A percentile compares a stretch with the other conserved stretches of the same genome.
Evolutionary conservation across 352 stramenopile genomes (phyloP).

Genomic region (Thalassiosira mediterranea): DNA sequence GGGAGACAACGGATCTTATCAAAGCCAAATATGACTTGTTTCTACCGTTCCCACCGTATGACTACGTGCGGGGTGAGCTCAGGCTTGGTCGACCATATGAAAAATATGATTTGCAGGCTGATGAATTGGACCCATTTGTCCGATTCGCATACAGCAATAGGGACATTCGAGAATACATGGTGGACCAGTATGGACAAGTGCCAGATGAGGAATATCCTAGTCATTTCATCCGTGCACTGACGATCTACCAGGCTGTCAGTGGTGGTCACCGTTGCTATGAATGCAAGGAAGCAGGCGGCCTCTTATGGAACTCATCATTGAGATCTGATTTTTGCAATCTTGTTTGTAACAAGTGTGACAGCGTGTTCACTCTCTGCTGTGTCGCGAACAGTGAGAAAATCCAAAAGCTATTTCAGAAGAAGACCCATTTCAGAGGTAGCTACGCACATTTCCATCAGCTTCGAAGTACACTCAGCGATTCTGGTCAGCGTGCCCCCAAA

Average conservation of each 20-base stretch:
- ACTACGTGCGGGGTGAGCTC: slow-evolving; percentile 5
- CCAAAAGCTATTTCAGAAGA: slow-evolving; percentile 24
- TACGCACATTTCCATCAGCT: slow-evolving; percentile 30
- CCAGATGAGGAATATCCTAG: slow-evolving; percentile 5
- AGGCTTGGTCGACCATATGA: slow-evolving; percentile 12
- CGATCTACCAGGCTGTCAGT: slow-evolving; percentile 13
- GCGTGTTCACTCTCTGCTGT: slow-evolving; percentile 14
- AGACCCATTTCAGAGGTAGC: slow-evolving; percentile 19
- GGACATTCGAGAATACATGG: slow-evolving; percentile 4
- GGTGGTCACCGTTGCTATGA: background rate
- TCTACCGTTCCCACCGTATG: slow-evolving; percentile 22
- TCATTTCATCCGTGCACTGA: slow-evolving; percentile 13
- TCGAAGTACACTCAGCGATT: background rate
- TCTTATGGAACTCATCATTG: slow-evolving; percentile 19
- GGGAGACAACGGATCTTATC: slow-evolving; percentile 16
- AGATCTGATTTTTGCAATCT: slow-evolving; percentile 28
- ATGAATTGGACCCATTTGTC: slow-evolving; percentile 21
- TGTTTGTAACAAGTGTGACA: slow-evolving; percentile 16
- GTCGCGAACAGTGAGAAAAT: slow-evolving; percentile 2
- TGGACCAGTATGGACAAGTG: slow-evolving; percentile 8
- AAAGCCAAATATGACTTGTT: slow-evolving; percentile 9
- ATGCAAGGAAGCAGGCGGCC: slow-evolving; percentile 1
- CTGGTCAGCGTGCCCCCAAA: background rate
- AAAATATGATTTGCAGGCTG: slow-evolving; percentile 7
- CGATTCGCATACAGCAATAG: slow-evolving; percentile 17